Base-by-base conservation (phyloP, 2,329 filamentous ascomycete species). In the Davidsoniella australis region DNA sequence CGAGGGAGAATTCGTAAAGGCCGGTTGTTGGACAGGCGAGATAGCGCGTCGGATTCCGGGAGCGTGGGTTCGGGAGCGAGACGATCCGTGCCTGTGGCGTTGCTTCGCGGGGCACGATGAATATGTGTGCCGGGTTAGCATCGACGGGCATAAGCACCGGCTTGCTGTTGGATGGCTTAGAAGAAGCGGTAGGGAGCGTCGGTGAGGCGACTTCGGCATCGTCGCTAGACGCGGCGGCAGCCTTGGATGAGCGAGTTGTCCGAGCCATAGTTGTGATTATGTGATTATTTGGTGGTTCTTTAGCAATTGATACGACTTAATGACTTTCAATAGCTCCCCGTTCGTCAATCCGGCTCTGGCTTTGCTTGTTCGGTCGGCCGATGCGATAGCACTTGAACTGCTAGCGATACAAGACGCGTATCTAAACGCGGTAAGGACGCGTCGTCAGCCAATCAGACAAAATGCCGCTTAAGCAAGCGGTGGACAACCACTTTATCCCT, bases 1-100 rank as follows among this genome's bases (percentile, higher is more conserved):
- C 56, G 65, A 71, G 36, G 5, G 70, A 80, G 58, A 82, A 78
- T 57, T 83, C 79, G 64, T 76, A 78, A 53, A 82, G 69, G 50
- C 77, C 78, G 1, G 68, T 70, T 46, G 74, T 62, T 2, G 76
- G 75, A 55, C 78, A 81, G 29, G 76, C 67, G 12, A 82, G 66
- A 58, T 79, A 82, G 56, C 77, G 70, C 5, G 72, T 68, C 2
- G 74, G 70, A 29, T 66, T 69, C 16, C 62, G 61, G 56, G 70
- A 70, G 57, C 75, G 69, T 3, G 78, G 77, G 55, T 82, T 71
- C 17, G 72, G 70, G 37, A 83, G 67, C 1, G 71, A 73, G 47
- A 80, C 65, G 48, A 82, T 72, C 48, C 71, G 71, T 18, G 77
- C 72, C 3, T 71, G 66, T n/a, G 66, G 51, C 0, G 66, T 69